Evolutionary conservation across 805 yeast species (phyloP), one percentile per base, ranked within the genome.

Genomic region (Saccharomycopsis fermentans): DNA sequence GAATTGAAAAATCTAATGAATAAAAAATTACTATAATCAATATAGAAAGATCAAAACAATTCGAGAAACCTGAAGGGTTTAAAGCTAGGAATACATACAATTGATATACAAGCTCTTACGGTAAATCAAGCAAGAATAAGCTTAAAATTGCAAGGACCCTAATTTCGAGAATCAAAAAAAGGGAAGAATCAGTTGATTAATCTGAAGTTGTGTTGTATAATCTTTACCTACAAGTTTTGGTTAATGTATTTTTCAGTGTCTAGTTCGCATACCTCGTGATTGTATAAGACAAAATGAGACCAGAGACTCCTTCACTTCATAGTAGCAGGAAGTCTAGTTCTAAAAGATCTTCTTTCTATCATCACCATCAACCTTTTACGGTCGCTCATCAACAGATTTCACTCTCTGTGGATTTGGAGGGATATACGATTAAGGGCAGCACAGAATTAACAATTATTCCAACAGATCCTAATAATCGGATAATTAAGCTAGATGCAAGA

Each of bases 361-460:
- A 56, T 39, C 58, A 59, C 19, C 63, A 62, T 21, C 84, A 80
- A 62, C 68, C 70, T n/a, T 82, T 87, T 69, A 83, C 80, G 65
- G 79, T 92, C 24, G 90, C 92, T 4, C 96, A 90, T 69, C 97
- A 92, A 70, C 80, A 86, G 64, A 87, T 92, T 14, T 78, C 81
- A 27, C 71, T 92, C 19, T 96, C 91, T 68, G 81, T 92, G 3
- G 96, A 90, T 68, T 73, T 91, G 50, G 78, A 82, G n/a, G 74
- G 76, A 17, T 77, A 80, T 62, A 66, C 73, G 21, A 72, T 90
- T 5, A 67, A 66, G 0, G 99, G 98, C 16, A 77, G 80, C 63
- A 90, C 97, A 0, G 97, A 91, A 67, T 72, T 94, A 35, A 86
- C 94, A 1, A 75, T 91, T 2, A 76, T 87, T 17, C 97, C 99